Evolutionary conservation across 1,284 basidiomycete species (phyloP), one percentile per base, ranked within the genome.

Genomic region (Ustilago esculenta): DNA sequence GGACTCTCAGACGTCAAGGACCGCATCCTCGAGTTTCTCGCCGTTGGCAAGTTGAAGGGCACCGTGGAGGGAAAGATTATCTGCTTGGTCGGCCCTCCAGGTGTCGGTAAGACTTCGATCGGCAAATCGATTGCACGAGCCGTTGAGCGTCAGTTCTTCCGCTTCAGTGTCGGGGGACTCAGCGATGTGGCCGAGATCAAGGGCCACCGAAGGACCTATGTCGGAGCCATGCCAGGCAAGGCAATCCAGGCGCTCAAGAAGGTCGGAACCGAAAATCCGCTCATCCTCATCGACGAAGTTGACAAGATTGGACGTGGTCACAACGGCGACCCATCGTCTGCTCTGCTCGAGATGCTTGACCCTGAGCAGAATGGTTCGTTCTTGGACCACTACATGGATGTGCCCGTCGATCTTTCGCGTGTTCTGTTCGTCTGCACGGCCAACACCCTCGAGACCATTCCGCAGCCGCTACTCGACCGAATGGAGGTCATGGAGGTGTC

Each of bases 101-200:
- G 95, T 83, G 96, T 98, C 5, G 94, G 94, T 30, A 96, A 96
- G 85, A 97, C 92, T 0, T 90, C 88, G 51, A 84, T 84, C 54
- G 84, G 94, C 57, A 97, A 97, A 86, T 92, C 90, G n/a, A 94
- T 96, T 51, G 90, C 93, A 0, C 86, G 92, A 9, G 92, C 92
- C 7, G 84, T 96, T 37, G 88, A 90, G 48, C 84, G 92, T 51
- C 88, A 92, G 79, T 95, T 96, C 85, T 95, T 94, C 87, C 87
- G 95, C 41, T 97, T 99, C 85, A 94, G 92, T 12, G 94, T 98
- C 5, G 96, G 96, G 73, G 94, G 96, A 23, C 84, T 99, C 77
- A 93, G 92, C 55, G 95, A 98, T 80, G 94, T 98, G 0, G 96
- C 95, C 51, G 96, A 98, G 86, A 98, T 99, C 83, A 98, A 98